These are phyloP conservation scores for Auxenochlorella pyrenoidosa DNA, from an alignment of 139 green algal species.

Conservation along the genomic window DNA sequence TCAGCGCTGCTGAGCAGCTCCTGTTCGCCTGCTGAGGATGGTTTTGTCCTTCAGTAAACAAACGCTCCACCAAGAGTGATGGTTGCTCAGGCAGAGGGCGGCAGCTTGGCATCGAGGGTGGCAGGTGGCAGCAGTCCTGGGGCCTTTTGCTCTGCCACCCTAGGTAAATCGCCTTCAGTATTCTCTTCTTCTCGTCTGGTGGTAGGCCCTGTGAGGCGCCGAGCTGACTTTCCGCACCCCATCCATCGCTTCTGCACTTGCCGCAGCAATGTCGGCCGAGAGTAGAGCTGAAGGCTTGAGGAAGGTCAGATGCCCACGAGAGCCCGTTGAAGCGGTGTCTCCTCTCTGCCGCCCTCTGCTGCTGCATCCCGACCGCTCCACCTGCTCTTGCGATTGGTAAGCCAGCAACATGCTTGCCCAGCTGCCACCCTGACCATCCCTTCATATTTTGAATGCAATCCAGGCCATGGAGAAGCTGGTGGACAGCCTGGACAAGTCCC, in stretches of 20 bases:
- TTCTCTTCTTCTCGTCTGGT: not conserved
- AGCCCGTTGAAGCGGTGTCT: not conserved
- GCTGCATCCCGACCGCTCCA: not conserved
- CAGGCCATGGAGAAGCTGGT: slow-evolving; percentile 54
- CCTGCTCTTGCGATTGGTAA: not conserved
- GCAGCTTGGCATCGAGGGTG: no score
- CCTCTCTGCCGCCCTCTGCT: not conserved
- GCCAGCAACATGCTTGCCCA: not conserved
- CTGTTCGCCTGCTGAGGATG: not conserved
- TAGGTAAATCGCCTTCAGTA: not conserved
- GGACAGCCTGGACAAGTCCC: slow-evolving; percentile 27
- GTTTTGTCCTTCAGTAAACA: not conserved
- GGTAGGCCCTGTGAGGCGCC: not conserved
- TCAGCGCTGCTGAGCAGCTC: slow-evolving; percentile 10
- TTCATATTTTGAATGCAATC: not conserved
- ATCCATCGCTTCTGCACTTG: no score
- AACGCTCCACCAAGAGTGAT: no score
- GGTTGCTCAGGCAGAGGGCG: no score
- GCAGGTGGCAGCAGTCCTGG: not conserved
- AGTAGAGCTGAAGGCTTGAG: not conserved
- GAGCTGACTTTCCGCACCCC: no score
- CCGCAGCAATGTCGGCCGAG: not conserved
- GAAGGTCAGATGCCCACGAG: not conserved
- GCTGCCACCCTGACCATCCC: not conserved
- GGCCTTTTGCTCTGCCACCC: not conserved